A percentile compares a stretch with the other conserved stretches of the same genome.
Evolutionary conservation across 352 stramenopile genomes (phyloP).

Genomic region (Globisporangium camurandrum): DNA sequence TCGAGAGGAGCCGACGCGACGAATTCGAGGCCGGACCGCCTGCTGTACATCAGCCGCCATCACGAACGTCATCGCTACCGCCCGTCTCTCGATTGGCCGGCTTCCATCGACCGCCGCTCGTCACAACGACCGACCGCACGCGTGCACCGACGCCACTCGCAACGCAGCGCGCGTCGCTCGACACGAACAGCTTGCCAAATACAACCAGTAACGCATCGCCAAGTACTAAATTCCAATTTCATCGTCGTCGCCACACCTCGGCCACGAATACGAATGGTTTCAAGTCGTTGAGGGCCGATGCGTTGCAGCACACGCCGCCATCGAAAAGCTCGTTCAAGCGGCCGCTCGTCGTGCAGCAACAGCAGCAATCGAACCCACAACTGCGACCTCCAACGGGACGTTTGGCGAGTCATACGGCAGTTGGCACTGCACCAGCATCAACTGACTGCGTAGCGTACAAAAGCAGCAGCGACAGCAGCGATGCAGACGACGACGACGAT

Average conservation of each 20-base stretch:
- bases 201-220: too few species aligned
- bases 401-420: neutral
- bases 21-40: neutral
- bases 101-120: neutral
- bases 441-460: too few species aligned
- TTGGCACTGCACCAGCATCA: neutral
- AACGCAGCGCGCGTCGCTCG: too few species aligned
- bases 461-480: constrained; percentile 12
- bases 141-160: neutral
- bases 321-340: constrained; percentile 7
- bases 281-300: constrained; percentile 2
- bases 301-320: neutral
- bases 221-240: too few species aligned
- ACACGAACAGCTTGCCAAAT: neutral
- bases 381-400: too few species aligned
- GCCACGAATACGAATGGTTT: constrained; percentile 1
- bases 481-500: neutral
- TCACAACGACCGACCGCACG: neutral
- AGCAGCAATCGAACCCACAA: too few species aligned
- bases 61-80: neutral
- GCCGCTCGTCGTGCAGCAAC: neutral
- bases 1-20: too few species aligned
- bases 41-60: neutral
- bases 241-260: too few species aligned
- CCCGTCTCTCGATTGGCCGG: constrained; percentile 3